Conservation (phyloP, 305 asterid species). For the Fraxinus baroniana region DNA sequence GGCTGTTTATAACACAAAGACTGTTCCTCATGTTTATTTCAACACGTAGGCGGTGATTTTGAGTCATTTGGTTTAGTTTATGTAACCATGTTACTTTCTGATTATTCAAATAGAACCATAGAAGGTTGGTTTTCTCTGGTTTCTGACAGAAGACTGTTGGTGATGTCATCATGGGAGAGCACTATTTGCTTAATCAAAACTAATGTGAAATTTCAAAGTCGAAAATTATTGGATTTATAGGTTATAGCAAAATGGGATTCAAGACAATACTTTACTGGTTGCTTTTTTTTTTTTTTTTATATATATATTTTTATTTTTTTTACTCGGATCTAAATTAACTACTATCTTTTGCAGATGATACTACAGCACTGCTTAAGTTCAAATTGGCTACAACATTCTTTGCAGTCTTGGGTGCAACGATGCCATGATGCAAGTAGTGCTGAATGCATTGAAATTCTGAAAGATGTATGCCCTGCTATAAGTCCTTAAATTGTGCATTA, state of each 20-base stretch:
- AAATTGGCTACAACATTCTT: slow-evolving; percentile 57
- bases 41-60: neutral
- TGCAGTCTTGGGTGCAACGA: slow-evolving; percentile 68
- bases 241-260: neutral
- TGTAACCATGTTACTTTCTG: neutral
- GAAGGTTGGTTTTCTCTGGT: slow-evolving; percentile 3
- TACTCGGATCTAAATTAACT: slow-evolving; percentile 18
- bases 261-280: slow-evolving; percentile 15
- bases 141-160: neutral
- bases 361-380: slow-evolving; percentile 53
- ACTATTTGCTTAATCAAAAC: slow-evolving; percentile 3
- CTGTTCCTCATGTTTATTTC: neutral
- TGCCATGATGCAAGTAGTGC: slow-evolving; percentile 82
- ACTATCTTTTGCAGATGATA: slow-evolving; percentile 65
- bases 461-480: slow-evolving; percentile 61
- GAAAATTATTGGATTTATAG: neutral
- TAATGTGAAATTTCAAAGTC: neutral
- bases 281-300: neutral
- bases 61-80: neutral
- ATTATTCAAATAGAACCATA: neutral
- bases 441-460: slow-evolving; percentile 71
- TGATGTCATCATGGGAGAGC: neutral
- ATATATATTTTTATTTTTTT: neutral
- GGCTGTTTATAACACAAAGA: neutral
- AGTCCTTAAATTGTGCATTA: neutral